Evolutionary conservation across 2,329 filamentous ascomycete species (phyloP).

Genomic region (Mycosphaerella sp.): DNA sequence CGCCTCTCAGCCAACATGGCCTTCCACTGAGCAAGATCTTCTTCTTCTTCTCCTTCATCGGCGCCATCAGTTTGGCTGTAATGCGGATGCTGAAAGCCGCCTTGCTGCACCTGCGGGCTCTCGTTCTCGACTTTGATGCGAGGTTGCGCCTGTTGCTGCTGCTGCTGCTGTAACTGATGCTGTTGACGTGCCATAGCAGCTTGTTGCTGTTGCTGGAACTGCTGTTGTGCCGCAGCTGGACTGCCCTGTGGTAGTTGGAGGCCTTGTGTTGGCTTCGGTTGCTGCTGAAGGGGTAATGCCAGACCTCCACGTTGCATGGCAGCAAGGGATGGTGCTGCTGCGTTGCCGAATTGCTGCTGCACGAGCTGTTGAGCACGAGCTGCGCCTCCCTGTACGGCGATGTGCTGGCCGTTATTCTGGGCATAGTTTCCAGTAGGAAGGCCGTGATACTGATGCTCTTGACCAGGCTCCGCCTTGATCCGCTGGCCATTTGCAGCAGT

Average conservation of each 20-base stretch:
- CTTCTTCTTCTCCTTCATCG: conserved; percentile 45
- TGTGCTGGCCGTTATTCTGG: conserved; percentile 14
- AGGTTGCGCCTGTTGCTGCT: conserved; percentile 33
- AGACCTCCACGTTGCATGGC: conserved; percentile 44
- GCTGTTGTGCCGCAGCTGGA: conserved; percentile 36
- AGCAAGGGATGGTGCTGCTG: conserved; percentile 61
- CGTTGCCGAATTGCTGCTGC: conserved; percentile 53
- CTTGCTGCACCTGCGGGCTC: conserved; percentile 25
- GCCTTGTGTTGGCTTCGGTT: conserved; percentile 30
- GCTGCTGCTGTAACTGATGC: conserved; percentile 33
- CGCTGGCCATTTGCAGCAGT: conserved; percentile 37
- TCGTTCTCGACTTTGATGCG: conserved; percentile 34
- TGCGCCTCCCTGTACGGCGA: conserved; percentile 37
- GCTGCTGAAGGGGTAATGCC: conserved; percentile 31
- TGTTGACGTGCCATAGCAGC: conserved; percentile 33
- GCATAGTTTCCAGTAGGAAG: conserved; percentile 26
- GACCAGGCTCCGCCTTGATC: conserved; percentile 50
- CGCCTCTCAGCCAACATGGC: conserved; percentile 55
- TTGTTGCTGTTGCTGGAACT: conserved; percentile 36
- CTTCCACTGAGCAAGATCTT: conserved; percentile 50
- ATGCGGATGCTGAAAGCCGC: conserved; percentile 36
- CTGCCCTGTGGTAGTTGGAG: conserved; percentile 34
- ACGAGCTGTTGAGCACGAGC: conserved; percentile 49
- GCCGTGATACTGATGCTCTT: conserved; percentile 29
- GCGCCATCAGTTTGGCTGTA: conserved; percentile 71